phyloP scores from a whole-genome alignment of 352 stramenopile genomes.

The Phytophthora pluvialis region DNA sequence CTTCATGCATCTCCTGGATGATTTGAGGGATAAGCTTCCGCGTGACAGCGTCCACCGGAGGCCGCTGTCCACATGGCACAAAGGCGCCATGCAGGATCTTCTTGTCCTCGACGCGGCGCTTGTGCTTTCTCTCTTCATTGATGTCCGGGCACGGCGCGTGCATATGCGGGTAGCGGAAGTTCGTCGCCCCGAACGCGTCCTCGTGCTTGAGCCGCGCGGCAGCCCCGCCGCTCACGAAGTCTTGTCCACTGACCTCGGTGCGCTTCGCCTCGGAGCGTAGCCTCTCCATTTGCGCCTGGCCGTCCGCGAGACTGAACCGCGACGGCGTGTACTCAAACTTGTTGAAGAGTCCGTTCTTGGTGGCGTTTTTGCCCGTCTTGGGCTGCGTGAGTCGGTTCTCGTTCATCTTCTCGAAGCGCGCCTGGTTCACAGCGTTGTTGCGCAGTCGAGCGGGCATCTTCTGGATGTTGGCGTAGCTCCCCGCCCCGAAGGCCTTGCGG shows the following conservation, averaged over 20 bases:
- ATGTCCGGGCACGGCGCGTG: constrained; percentile 68
- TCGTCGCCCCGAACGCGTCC: constrained; percentile 65
- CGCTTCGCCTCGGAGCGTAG: constrained; percentile 74
- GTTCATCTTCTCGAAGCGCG: constrained; percentile 80
- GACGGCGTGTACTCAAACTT: constrained; percentile 83
- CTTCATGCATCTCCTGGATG: constrained; percentile 73
- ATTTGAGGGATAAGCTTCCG: constrained; percentile 74
- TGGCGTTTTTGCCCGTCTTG: constrained; percentile 53
- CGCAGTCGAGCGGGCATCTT: constrained; percentile 62
- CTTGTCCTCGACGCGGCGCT: constrained; percentile 71
- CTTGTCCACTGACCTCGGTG: constrained; percentile 67
- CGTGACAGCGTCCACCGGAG: constrained; percentile 64
- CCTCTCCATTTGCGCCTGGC: constrained; percentile 70
- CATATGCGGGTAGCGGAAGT: constrained; percentile 74
- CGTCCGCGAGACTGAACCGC: constrained; percentile 64
- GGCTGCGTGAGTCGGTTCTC: constrained; percentile 63
- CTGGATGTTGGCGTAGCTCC: constrained; percentile 73
- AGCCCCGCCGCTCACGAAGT: constrained; percentile 67
- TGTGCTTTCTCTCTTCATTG: constrained; percentile 58
- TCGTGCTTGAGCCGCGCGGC: constrained; percentile 72
- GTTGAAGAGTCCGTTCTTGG: constrained; percentile 77
- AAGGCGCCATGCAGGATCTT: constrained; percentile 78
- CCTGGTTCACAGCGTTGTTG: constrained; percentile 68
- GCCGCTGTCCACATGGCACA: constrained; percentile 61
- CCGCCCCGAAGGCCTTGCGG: constrained; percentile 69